These are phyloP conservation scores for Hordeum pubiflorum DNA, from an alignment of 202 grass and related monocot species.

Conservation along the genomic window DNA sequence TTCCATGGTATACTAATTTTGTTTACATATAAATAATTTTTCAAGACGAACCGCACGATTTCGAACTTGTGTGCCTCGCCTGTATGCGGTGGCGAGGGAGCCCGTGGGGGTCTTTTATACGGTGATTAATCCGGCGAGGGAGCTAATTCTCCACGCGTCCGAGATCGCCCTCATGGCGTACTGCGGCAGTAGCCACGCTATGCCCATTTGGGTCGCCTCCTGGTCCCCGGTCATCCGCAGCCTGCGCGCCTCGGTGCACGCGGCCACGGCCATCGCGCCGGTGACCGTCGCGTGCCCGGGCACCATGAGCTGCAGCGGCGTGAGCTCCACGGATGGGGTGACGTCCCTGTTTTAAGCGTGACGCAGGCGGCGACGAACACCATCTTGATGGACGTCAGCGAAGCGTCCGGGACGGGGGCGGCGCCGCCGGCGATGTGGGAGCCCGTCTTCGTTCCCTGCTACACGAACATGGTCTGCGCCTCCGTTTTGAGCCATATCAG, in stretches of 20 bases:
- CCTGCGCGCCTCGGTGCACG: slow-evolving; percentile 20
- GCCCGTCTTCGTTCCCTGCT: too few relatives aligned
- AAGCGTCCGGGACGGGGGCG: slow-evolving; percentile 38
- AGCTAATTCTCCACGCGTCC: slow-evolving; percentile 3
- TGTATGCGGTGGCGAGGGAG: too few relatives aligned
- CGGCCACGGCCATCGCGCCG: background rate
- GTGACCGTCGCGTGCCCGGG: background rate
- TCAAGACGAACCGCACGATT: too few relatives aligned
- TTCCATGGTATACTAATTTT: too few relatives aligned
- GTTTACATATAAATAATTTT: too few relatives aligned
- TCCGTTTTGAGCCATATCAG: too few relatives aligned
- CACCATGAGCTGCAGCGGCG: slow-evolving; percentile 42
- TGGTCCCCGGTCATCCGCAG: background rate
- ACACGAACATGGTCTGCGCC: too few relatives aligned
- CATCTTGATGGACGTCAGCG: slow-evolving; percentile 34
- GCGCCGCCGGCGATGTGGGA: too few relatives aligned
- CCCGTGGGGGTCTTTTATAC: too few relatives aligned
- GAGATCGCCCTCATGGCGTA: slow-evolving; percentile 35
- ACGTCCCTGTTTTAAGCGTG: slow-evolving; percentile 22
- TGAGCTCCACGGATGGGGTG: background rate
- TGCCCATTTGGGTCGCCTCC: too few relatives aligned
- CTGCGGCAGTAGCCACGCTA: slow-evolving; percentile 44
- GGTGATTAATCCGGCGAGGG: too few relatives aligned
- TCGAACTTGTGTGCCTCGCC: too few relatives aligned
- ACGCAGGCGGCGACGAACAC: slow-evolving; percentile 13